phyloP scores from a whole-genome alignment of 2,329 filamentous ascomycete species.

The Arachnomyces sp. region DNA sequence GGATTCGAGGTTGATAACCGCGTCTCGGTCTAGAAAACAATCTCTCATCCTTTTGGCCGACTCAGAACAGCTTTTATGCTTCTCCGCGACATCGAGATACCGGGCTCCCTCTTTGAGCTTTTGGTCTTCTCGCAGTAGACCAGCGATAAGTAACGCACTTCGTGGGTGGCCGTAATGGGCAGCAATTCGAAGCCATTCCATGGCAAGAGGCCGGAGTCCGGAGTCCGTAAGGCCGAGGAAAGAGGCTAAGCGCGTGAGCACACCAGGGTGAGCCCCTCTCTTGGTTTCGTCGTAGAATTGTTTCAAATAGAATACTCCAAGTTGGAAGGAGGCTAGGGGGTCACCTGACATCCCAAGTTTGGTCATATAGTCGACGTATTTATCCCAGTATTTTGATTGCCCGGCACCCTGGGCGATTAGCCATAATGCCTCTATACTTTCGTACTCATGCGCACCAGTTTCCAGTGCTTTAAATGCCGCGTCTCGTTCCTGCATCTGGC shows the following conservation, averaged over 20 bases:
- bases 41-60: slow-evolving; percentile 49
- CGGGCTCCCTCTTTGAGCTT: slow-evolving; percentile 8
- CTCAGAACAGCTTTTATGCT: slow-evolving; percentile 31
- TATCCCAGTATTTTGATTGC: slow-evolving; percentile 17
- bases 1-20: too few relatives aligned
- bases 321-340: slow-evolving; percentile 21
- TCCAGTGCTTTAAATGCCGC: slow-evolving; percentile 17
- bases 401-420: slow-evolving; percentile 20
- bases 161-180: slow-evolving; percentile 11
- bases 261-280: not conserved
- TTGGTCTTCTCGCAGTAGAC: slow-evolving; percentile 24
- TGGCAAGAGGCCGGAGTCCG: slow-evolving; percentile 17
- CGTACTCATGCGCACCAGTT: slow-evolving; percentile 23
- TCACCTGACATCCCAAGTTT: slow-evolving; percentile 25
- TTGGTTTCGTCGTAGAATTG: slow-evolving; percentile 21
- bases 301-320: slow-evolving; percentile 28
- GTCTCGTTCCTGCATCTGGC: slow-evolving; percentile 9
- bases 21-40: too few relatives aligned
- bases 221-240: slow-evolving; percentile 14
- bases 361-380: slow-evolving; percentile 29
- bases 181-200: slow-evolving; percentile 29
- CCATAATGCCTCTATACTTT: slow-evolving; percentile 19
- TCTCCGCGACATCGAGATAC: slow-evolving; percentile 11
- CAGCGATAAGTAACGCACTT: slow-evolving; percentile 21
- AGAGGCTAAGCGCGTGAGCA: slow-evolving; percentile 3